Conservation (phyloP, 495 filamentous ascomycete genomes). For the Podospora sp. region DNA sequence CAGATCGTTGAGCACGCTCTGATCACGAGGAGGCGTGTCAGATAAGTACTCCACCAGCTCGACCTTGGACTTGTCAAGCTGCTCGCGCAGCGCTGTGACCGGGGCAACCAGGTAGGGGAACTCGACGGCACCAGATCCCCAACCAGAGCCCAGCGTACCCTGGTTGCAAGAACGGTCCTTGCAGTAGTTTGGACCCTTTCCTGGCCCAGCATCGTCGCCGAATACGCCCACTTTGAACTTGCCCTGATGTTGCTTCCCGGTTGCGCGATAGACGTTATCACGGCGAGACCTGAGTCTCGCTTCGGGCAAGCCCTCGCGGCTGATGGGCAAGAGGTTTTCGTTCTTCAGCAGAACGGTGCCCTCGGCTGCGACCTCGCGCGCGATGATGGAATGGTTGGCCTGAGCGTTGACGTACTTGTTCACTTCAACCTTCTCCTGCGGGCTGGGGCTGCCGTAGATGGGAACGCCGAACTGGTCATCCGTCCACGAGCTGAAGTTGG, state of each 20-base stretch:
- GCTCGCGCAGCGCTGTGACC: conserved; percentile 61
- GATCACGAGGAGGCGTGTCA: conserved; percentile 50
- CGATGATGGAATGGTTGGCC: conserved; percentile 68
- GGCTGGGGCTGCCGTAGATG: conserved; percentile 62
- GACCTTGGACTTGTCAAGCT: conserved; percentile 63
- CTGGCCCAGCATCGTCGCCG: conserved; percentile 79
- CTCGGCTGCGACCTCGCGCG: conserved; percentile 75
- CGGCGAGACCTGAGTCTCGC: conserved; percentile 35
- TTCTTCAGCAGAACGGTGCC: conserved; percentile 89
- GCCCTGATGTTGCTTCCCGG: conserved; percentile 30
- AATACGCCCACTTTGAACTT: conserved; percentile 72
- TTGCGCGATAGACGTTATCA: conserved; percentile 22
- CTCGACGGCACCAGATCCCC: conserved; percentile 88
- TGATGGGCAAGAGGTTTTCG: conserved; percentile 64
- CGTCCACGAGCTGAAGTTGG: conserved; percentile 94
- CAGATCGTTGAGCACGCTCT: conserved; percentile 46
- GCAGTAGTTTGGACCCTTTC: conserved; percentile 73
- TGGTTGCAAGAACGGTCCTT: conserved; percentile 68
- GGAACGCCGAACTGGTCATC: conserved; percentile 66
- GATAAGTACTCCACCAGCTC: conserved; percentile 61
- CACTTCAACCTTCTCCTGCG: conserved; percentile 60
- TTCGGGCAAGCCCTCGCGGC: conserved; percentile 50
- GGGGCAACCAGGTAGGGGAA: conserved; percentile 82
- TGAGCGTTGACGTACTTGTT: conserved; percentile 79
- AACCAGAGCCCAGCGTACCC: conserved; percentile 82